Evolutionary conservation across 1,139 yeast genomes (phyloP).

Genomic region (Sugiyamaella novakii): DNA sequence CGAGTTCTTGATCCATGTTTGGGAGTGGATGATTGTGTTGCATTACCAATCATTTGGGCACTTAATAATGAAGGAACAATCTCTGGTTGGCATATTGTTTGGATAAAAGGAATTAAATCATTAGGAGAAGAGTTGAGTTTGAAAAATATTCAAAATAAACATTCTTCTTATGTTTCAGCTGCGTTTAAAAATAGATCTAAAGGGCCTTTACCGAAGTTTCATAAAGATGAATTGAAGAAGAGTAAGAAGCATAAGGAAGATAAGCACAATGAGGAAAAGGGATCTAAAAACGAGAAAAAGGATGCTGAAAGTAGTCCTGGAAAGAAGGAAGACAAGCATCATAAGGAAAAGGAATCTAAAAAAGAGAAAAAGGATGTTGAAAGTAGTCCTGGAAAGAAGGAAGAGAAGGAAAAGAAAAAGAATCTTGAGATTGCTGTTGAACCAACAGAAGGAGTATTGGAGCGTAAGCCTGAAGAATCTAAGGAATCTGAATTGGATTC

Average conservation of each 20-base stretch:
- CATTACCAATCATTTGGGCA: slow-evolving; percentile 64
- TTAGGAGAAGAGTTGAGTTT: slow-evolving; percentile 2
- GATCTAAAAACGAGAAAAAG: background rate
- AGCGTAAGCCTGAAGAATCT: background rate
- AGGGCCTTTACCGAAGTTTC: slow-evolving; percentile 3
- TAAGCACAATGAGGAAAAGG: background rate
- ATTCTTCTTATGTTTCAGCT: background rate
- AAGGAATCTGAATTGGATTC: too few species aligned
- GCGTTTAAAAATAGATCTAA: background rate
- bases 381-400: background rate
- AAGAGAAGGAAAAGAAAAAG: background rate
- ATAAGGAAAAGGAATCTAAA: background rate
- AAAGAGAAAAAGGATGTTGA: background rate
- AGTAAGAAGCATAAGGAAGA: slow-evolving; percentile 5
- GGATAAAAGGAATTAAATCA: slow-evolving; percentile 17
- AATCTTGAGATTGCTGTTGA: background rate
- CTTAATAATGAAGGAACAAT: slow-evolving; percentile 65
- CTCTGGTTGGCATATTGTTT: slow-evolving; percentile 64
- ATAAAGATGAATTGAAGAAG: slow-evolving; percentile 2
- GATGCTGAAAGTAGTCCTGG: background rate
- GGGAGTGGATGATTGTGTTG: slow-evolving; percentile 57
- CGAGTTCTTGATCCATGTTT: slow-evolving; percentile 56
- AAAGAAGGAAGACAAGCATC: background rate
- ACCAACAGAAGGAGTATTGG: background rate
- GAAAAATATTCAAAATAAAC: background rate